A percentile compares a stretch with the other conserved stretches of the same genome.
These are phyloP conservation scores for Spongiforma sp. DNA, from an alignment of 1,284 basidiomycete genomes.

Conservation along the genomic window DNA sequence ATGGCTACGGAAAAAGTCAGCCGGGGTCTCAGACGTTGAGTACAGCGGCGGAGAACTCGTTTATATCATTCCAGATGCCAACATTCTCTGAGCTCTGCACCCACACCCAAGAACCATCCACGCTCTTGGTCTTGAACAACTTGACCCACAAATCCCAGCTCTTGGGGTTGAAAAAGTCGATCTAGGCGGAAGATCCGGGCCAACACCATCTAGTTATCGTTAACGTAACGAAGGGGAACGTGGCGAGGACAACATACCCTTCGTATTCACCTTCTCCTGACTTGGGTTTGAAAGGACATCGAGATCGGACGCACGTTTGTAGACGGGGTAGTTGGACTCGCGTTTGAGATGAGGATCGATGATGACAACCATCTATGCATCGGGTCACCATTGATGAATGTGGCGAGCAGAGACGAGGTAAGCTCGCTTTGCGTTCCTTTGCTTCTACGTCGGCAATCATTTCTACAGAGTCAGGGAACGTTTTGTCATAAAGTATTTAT, in stretches of 20 bases:
- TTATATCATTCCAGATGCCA: constrained; percentile 99
- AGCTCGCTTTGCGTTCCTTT: constrained; percentile 80
- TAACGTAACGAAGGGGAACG: background rate
- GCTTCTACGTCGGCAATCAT: constrained; percentile 93
- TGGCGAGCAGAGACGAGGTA: background rate
- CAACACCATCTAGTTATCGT: constrained; percentile 80
- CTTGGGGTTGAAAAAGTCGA: constrained; percentile 95
- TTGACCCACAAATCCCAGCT: constrained; percentile 93
- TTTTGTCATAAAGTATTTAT: constrained; percentile 96
- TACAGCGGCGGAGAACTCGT: too few relatives aligned
- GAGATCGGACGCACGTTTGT: constrained; percentile 83
- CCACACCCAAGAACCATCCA: constrained; percentile 68
- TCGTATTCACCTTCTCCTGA: constrained; percentile 88
- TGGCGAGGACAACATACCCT: constrained; percentile 55
- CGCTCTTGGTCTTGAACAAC: constrained; percentile 72
- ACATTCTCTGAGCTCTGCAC: too few relatives aligned
- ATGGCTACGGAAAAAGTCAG: too few relatives aligned
- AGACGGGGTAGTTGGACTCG: constrained; percentile 81
- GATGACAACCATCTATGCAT: constrained; percentile 91
- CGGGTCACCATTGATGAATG: background rate
- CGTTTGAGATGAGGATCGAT: too few relatives aligned
- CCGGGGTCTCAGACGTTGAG: too few relatives aligned
- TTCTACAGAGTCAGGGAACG: constrained; percentile 92
- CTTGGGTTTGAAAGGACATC: constrained; percentile 83
- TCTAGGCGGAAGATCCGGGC: constrained; percentile 95